phyloP scores from a whole-genome alignment of 176 grass and related monocot genomes.

The Zoysia japonica region DNA sequence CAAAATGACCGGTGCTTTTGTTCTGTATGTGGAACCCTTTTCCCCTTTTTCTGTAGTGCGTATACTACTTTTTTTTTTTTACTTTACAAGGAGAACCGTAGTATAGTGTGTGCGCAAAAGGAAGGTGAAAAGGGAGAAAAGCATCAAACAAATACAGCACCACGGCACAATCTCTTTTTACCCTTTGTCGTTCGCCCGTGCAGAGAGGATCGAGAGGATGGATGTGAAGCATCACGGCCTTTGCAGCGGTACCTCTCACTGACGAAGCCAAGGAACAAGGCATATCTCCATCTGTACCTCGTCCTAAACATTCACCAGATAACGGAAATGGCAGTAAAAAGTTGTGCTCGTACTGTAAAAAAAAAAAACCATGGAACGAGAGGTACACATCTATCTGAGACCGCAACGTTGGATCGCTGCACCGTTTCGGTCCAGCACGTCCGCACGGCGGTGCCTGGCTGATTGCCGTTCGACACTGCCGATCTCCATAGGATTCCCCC shows the following conservation, averaged over 20 bases:
- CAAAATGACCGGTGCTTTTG: too few species aligned
- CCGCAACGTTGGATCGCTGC: not conserved
- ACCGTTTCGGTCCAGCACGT: not conserved
- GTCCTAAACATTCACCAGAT: not conserved
- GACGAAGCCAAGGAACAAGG: too few species aligned
- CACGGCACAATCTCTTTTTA: not conserved
- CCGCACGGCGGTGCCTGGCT: not conserved
- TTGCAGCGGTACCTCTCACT: too few species aligned
- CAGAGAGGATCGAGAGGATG: not conserved
- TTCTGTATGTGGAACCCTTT: too few species aligned
- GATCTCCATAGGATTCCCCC: constrained; percentile 25
- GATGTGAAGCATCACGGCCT: too few species aligned
- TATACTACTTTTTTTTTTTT: too few species aligned
- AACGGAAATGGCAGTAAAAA: constrained; percentile 1
- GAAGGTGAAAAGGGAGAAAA: too few species aligned
- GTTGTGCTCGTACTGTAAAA: not conserved
- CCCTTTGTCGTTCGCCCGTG: not conserved
- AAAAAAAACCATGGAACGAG: not conserved
- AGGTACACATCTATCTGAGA: not conserved
- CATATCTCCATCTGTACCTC: not conserved
- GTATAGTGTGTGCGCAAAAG: not conserved
- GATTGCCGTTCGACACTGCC: not conserved
- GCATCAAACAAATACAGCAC: too few species aligned
- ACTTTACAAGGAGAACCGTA: too few species aligned
- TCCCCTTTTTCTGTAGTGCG: too few species aligned